Evolutionary conservation across 2,329 filamentous ascomycete genomes (phyloP).

Genomic region (Fusarium tanahbumbuense): DNA sequence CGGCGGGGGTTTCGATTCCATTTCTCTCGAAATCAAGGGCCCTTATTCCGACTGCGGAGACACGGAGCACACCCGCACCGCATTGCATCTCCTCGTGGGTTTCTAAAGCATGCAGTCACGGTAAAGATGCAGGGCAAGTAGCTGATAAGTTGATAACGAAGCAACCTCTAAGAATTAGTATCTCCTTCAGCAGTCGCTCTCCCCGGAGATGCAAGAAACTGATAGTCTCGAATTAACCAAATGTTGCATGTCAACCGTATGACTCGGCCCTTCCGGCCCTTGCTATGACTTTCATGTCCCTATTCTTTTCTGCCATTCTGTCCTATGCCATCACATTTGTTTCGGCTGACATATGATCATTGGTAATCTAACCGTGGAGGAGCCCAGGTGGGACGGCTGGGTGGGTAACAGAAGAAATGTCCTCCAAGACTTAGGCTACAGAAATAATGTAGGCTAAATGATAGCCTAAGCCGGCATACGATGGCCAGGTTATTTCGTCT

Average conservation of each 20-base stretch:
- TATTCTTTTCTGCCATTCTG: neutral
- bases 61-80: constrained; percentile 40
- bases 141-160: constrained; percentile 33
- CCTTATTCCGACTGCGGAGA: constrained; percentile 47
- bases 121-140: neutral
- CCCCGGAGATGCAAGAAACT: constrained; percentile 41
- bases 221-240: constrained; percentile 19
- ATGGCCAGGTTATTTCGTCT: no score
- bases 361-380: constrained; percentile 29
- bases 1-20: constrained; percentile 37
- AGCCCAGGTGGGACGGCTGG: constrained; percentile 2
- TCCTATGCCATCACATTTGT: constrained; percentile 37
- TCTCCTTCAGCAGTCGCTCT: constrained; percentile 7
- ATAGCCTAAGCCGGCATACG: no score
- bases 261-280: constrained; percentile 22
- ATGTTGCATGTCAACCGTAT: constrained; percentile 43
- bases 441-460: no score
- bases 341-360: constrained; percentile 44
- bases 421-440: no score
- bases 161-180: constrained; percentile 12
- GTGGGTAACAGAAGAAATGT: no score
- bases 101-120: constrained; percentile 22
- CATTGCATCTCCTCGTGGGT: constrained; percentile 35
- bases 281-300: constrained; percentile 1
- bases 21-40: constrained; percentile 26